These are phyloP conservation scores for Triangularia setosa DNA, from an alignment of 2,329 filamentous ascomycete species.

Conservation along the genomic window DNA sequence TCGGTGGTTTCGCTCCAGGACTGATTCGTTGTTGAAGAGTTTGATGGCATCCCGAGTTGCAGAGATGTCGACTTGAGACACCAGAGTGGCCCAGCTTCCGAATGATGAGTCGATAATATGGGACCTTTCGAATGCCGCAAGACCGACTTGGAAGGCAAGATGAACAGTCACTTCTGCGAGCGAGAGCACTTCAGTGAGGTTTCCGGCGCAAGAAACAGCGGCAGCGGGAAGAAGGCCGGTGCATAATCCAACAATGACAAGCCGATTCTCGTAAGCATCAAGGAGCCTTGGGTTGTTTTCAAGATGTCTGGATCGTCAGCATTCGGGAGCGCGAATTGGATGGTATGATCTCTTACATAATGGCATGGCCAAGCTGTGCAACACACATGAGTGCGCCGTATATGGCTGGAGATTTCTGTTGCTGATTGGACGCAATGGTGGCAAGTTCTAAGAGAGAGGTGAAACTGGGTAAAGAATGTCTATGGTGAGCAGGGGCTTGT, in stretches of 20 bases:
- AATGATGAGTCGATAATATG: neutral
- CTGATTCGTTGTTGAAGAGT: neutral
- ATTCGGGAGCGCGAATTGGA: neutral
- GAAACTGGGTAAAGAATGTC: neutral
- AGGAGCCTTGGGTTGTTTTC: constrained; percentile 5
- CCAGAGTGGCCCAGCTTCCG: constrained; percentile 12
- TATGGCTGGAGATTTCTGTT: neutral
- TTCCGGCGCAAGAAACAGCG: constrained; percentile 9
- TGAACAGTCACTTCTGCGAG: constrained; percentile 8
- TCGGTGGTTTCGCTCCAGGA: neutral
- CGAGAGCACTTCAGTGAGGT: constrained; percentile 7
- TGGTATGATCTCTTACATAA: constrained; percentile 2
- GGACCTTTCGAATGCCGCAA: constrained; percentile 1
- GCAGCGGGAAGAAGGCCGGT: constrained; percentile 9
- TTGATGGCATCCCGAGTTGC: neutral
- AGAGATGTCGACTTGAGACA: neutral
- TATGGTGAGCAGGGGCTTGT: neutral
- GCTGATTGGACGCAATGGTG: neutral
- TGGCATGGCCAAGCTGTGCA: constrained; percentile 11
- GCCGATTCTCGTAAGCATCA: neutral
- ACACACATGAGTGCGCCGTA: constrained; percentile 5
- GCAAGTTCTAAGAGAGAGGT: constrained; percentile 4
- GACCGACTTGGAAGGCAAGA: constrained; percentile 8
- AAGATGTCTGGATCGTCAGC: constrained; percentile 2
- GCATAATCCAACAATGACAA: constrained; percentile 8